Evolutionary conservation across 1,139 yeast genomes (phyloP), one percentile per base, ranked within the genome.

Genomic region (Eremothecium coryli): DNA sequence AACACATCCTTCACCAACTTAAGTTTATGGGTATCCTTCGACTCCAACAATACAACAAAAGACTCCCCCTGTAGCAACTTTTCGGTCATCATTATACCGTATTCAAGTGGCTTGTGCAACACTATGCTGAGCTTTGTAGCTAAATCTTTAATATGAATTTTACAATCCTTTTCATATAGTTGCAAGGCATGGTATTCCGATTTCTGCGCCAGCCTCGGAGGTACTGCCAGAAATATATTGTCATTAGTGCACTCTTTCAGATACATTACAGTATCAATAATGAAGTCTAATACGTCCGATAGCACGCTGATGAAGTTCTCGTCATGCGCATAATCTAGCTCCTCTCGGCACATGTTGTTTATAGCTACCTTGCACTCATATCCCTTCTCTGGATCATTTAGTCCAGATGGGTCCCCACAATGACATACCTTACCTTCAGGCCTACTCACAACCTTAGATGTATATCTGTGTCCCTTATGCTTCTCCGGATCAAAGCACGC

Each of bases 371-470:
- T 68, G 77, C 94, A 88, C 0, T 35, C 35, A 24, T 30, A 43
- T 12, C 52, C 49, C 22, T 35, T 27, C 6, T 33, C 32, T 10
- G 49, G 42, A 18, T 44, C 39, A 29, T 41, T 49, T 24, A 50
- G 49, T 3, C 95, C 93, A 42, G 79, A 84, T 0, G 71, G 67
- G 52, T 90, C 95, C 2, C 97, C 96, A 61, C 97, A 90, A 54
- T 90, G 96, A 55, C 97, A 90, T 4, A 86, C 86, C 1, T 96
- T 96, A 4, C 95, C 95, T 44, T 78, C 81, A 41, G 85, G 94
- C 34, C 90, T 64, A 38, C 73, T 77, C 36, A 88, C 78, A 10
- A 85, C 76, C 26, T 77, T 71, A 11, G 82, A 73, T 36, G 79
- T 76, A 10, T 82, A 80, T 29, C 76, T 73, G 55, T 90, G 98